Evolutionary conservation across 805 yeast genomes (phyloP), one percentile per base, ranked within the genome.

Genomic region (Myxozyma mucilagina): DNA sequence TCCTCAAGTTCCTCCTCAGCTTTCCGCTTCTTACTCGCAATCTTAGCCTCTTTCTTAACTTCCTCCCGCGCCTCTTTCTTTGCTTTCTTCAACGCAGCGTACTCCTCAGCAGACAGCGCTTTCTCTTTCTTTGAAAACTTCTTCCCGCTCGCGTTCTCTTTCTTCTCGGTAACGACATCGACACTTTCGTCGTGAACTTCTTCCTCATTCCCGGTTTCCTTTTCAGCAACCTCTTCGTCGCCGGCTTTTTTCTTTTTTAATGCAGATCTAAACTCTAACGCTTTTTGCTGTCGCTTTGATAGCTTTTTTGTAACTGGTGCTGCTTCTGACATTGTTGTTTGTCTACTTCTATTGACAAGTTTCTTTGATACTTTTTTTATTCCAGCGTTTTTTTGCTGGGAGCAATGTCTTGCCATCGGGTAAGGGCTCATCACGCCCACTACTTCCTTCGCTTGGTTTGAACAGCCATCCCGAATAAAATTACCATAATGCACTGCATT

Each of bases 231-330:
- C 18, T 41, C 48, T 32, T 44, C 53, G 9, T 29, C 16, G 7
- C 38, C n/a, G 4, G 48, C 47, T n/a, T 18, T 31, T 44, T 47
- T 57, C 31, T 50, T 58, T 5, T 65, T 67, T 18, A 47, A 61
- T 1, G 55, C 56, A 6, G 48, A 31, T 20, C 55, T 18, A 42
- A 49, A 56, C 38, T 56, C 34, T 18, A 31, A 16, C 13, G 59
- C 59, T n/a, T 48, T 29, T 29, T 56, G 50, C 38, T 56, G 38
- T n/a, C 59, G 54, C 50, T 56, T 56, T 6, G 59, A 56, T 8
- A 56, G 35, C 34, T 49, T 56, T 20, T 50, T 50, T 16, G 29
- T 14, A 9, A 45, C 9, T 1, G 13, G 36, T 4, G 13, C 16
- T 35, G n/a, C 14, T 24, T 45, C 34, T 35, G 35, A 45, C 34